Conservation (phyloP, 2,329 filamentous ascomycete species). For the Tolypocladium tropicale region DNA sequence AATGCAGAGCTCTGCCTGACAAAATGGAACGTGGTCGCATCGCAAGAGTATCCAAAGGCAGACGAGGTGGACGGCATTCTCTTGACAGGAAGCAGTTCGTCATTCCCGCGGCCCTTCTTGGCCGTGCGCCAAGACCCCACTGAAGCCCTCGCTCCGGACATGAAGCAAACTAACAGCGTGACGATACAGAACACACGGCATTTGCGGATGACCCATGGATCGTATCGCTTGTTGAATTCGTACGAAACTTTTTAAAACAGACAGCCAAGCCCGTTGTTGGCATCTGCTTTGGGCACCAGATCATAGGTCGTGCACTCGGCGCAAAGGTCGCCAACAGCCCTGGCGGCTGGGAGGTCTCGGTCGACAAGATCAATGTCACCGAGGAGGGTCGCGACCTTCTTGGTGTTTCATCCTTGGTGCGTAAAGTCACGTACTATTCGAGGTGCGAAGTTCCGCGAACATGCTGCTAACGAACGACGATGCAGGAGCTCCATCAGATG, state of each 20-base stretch:
- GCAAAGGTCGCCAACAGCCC: conserved; percentile 24
- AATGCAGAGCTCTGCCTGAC: conserved; percentile 13
- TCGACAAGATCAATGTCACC: conserved; percentile 24
- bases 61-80: conserved; percentile 19
- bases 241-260: conserved; percentile 14
- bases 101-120: neutral
- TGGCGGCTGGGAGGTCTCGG: conserved; percentile 31
- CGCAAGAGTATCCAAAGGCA: conserved; percentile 14
- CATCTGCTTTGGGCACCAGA: conserved; percentile 37
- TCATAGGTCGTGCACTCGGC: conserved; percentile 29
- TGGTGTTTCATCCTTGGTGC: conserved; percentile 15
- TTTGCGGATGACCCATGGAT: conserved; percentile 31
- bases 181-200: conserved; percentile 19
- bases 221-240: conserved; percentile 24
- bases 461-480: neutral
- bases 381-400: conserved; percentile 26
- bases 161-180: neutral
- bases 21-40: conserved; percentile 19
- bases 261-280: conserved; percentile 25
- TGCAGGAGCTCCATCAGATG: conserved; percentile 29
- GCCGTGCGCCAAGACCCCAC: neutral
- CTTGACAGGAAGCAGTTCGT: conserved; percentile 23
- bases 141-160: neutral
- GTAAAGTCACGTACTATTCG: neutral
- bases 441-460: neutral